Evolutionary conservation across 192 early-diverging fungal species (phyloP).

Genomic region (Rhizophlyctis rosea): DNA sequence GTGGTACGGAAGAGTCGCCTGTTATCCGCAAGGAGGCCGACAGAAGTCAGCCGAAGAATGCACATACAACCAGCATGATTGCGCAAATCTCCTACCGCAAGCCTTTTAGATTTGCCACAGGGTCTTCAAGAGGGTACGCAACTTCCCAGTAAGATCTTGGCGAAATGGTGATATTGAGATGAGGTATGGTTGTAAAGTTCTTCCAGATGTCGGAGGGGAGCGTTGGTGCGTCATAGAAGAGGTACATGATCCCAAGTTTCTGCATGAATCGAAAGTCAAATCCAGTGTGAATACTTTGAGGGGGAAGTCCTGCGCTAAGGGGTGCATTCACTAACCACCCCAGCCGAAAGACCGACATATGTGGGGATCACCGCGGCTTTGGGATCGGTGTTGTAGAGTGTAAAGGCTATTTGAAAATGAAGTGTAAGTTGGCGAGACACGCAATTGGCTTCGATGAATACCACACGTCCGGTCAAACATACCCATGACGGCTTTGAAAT

Average conservation of each 20-base stretch:
- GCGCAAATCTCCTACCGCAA: too few species aligned
- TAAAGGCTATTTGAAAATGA: not conserved
- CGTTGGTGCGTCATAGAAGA: not conserved
- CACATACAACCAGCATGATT: too few species aligned
- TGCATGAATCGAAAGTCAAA: too few species aligned
- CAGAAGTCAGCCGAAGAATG: too few species aligned
- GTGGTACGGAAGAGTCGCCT: not conserved
- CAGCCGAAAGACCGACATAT: too few species aligned
- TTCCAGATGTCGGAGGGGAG: not conserved
- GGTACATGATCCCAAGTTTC: not conserved
- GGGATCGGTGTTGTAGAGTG: not conserved
- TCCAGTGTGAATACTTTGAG: too few species aligned
- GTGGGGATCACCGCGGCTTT: not conserved
- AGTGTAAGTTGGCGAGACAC: not conserved
- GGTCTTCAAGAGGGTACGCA: not conserved
- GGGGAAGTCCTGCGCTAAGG: too few species aligned
- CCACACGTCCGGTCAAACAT: not conserved
- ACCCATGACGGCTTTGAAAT: not conserved
- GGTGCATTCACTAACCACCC: too few species aligned
- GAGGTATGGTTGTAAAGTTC: not conserved
- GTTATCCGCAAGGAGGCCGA: too few species aligned
- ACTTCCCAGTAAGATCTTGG: not conserved
- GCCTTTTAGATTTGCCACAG: too few species aligned
- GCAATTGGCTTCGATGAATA: not conserved
- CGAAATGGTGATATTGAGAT: not conserved